Evolutionary conservation across 129 eudicot genomes (phyloP), one percentile per base, ranked within the genome.

Genomic region (Pseudognaphalium luteoalbum): DNA sequence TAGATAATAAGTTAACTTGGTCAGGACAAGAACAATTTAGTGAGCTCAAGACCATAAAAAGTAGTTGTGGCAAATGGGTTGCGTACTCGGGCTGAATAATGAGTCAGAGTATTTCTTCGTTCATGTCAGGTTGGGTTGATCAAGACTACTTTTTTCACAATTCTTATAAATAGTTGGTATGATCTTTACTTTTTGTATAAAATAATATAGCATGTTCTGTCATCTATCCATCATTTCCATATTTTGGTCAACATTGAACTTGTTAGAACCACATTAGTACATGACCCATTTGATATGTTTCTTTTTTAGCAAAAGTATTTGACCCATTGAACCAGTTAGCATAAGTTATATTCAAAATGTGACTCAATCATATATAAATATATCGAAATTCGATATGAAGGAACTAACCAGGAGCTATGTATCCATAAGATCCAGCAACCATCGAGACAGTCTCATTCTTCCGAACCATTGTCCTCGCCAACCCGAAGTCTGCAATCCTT

Each of bases 341-440:
- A 4, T 54, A 54, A 54, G 21, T 54, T 54, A n/a, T 54, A 54
- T 5, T 22, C 2, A n/a, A 54, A 54, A 54, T 52, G 50, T n/a
- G 59, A 52, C 59, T 52, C 6, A 7, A 6, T 35, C 9, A 35
- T 5, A 35, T 5, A 6, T 35, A 35, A 35, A 35, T 35, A 6
- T 6, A 2, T 35, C 9, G n/a, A 7, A 14, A 66, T 8, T 39
- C 3, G 19, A 19, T 39, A 35, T 3, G 7, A 56, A 28, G 20
- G 39, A 42, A 85, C 88, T 76, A 64, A 86, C 94, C 94, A 7
- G 94, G 94, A 5, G 94, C 94, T 19, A 88, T 88, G 42, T 88
- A 88, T 59, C 94, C 94, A 20, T 86, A 88, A 1, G 94, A 88
- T 66, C 94, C 94, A 2, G 94, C 94, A 50, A 88, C 90, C 90